Evolutionary conservation across 768 basidiomycete genomes (phyloP).

Genomic region (Lactarius vividus): DNA sequence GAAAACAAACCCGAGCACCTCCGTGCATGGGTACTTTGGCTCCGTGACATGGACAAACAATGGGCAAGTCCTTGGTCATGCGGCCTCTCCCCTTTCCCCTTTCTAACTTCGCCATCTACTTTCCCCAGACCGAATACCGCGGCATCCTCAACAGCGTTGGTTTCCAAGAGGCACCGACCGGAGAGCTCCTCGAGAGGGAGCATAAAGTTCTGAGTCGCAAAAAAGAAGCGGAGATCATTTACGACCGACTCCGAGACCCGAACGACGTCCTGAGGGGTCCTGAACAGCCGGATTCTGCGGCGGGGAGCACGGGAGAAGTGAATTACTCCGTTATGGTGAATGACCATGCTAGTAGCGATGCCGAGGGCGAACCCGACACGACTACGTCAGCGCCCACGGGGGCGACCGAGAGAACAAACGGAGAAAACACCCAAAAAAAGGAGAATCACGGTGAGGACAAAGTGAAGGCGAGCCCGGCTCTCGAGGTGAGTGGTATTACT

Average conservation of each 20-base stretch:
- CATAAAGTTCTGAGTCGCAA: constrained; percentile 14
- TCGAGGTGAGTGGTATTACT: constrained; percentile 13
- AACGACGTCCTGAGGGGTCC: not conserved
- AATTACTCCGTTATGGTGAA: constrained; percentile 17
- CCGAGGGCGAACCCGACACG: constrained; percentile 24
- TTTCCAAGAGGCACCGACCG: constrained; percentile 20
- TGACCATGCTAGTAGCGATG: constrained; percentile 21
- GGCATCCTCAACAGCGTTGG: constrained; percentile 22
- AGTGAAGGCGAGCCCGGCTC: constrained; percentile 14
- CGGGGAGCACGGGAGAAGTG: constrained; percentile 14
- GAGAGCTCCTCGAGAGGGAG: constrained; percentile 20
- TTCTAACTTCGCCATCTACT: not conserved
- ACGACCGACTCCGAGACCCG: constrained; percentile 15
- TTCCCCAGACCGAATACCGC: constrained; percentile 18
- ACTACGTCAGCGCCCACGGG: constrained; percentile 12
- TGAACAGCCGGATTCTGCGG: constrained; percentile 5
- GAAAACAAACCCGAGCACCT: constrained; percentile 19
- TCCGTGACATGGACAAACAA: constrained; percentile 23
- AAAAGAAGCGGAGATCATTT: constrained; percentile 22
- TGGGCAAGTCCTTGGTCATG: constrained; percentile 13
- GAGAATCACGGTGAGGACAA: constrained; percentile 11
- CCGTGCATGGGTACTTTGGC: constrained; percentile 20
- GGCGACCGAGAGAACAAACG: constrained; percentile 15
- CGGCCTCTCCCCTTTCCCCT: not conserved
- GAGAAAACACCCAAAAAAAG: constrained; percentile 5